Base-by-base conservation (phyloP, 768 basidiomycete species). In the Phlebiopsis gigantea region DNA sequence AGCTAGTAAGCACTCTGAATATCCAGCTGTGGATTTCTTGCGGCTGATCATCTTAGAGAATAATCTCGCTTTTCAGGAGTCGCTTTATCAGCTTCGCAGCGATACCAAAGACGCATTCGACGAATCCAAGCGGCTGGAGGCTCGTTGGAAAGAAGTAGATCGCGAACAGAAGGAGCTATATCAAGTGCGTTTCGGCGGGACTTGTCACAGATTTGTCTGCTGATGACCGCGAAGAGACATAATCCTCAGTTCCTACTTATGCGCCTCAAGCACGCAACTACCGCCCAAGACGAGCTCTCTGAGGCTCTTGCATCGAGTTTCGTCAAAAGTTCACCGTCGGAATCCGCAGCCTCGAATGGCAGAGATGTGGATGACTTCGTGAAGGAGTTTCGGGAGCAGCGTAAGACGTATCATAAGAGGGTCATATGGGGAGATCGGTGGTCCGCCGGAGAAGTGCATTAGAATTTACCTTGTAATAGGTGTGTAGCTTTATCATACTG, bases 391-490 rank as follows among this genome's bases (percentile, higher is more conserved):
- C 91, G 87, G 66, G 92, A 93, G 51, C 69, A 84, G 41, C 74
- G 96, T 61, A 95, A 92, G 72, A 78, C 79, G n/a, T 98, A 93
- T 70, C 95, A 98, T 69, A 97, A 96, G 71, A 79, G 95, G 17
- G 85, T 85, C 1, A 85, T 96, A 68, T 97, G 92, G 90, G 83
- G 84, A 17, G 90, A 93, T 66, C 77, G 87, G 62, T 98, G 95
- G 93, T 76, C 84, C 0, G 78, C 81, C 30, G 91, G 90, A 1
- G 86, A 92, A 62, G 93, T 98, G 17, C 34, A 39, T 39, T 39
- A 17, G 17, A 39, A 39, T 39, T n/a, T n/a, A n/a, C n/a, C n/a
- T n/a, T n/a, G n/a, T n/a, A n/a, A n/a, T n/a, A n/a, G n/a, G n/a
- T n/a, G n/a, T n/a, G n/a, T n/a, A n/a, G n/a, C n/a, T n/a, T n/a